Base-by-base conservation (phyloP, 106 monocot genomes). In the Dendrobium officinale region DNA sequence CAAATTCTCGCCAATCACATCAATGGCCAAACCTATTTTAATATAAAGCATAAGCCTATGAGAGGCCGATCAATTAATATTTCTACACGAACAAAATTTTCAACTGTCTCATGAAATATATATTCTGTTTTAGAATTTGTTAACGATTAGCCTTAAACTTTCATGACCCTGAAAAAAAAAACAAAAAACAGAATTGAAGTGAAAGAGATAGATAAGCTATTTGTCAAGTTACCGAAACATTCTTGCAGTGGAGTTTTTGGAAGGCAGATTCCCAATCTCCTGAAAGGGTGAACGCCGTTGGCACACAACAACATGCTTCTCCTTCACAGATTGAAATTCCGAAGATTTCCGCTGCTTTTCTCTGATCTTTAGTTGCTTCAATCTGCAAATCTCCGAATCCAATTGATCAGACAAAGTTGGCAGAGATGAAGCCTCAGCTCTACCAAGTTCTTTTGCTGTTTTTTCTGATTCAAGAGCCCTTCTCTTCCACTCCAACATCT, bases 401-500 rank as follows among this genome's bases (percentile, higher is more conserved):
- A 75, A 7, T 17, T 47, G 16, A 45, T 61, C 31, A 15, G 77
- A 42, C 49, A 17, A 15, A 9, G 18, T 17, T 1, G 48, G 16
- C 43, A 77, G 55, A 18, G 37, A 22, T 11, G 55, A 55, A 24
- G 42, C 15, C 51, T 51, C 11, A 51, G 51, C 13, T 41, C 84
- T 84, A 40, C 83, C n/a, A n/a, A n/a, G n/a, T n/a, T n/a, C n/a
- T n/a, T n/a, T n/a, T n/a, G n/a, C n/a, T n/a, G n/a, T 85, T 0
- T 81, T 68, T 41, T 93, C 93, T 0, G 88, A 88, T 1, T 51
- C 85, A 4, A 26, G 41, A 13, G 93, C 95, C 31, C 80, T 87
- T 27, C 66, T 80, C 78, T 85, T 89, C 95, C 93, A 93, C 61
- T 93, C 95, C 55, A 85, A 42, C 84, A 88, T 75, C 95, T 96